Base-by-base conservation (phyloP, 345 rosid genomes). In the Punica granatum region DNA sequence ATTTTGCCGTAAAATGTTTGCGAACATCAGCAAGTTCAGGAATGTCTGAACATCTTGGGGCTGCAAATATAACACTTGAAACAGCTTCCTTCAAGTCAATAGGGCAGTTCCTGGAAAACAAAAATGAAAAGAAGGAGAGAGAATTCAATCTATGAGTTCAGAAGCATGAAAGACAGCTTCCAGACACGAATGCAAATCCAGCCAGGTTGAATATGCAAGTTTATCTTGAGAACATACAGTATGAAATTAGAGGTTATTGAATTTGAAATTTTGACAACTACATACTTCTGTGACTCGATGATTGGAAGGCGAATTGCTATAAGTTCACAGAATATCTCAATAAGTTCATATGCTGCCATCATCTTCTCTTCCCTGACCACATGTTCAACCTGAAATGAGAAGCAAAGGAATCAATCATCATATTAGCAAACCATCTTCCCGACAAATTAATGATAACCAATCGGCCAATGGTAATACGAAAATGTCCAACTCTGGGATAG, bases 61-160 rank as follows among this genome's bases (percentile, higher is more conserved):
- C 81, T 28, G 97, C 96, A 73, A 85, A 94, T 54, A 85, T 68
- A 46, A 86, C 81, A 73, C 96, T 88, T 8, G 92, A 42, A 39
- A 94, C 73, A 66, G 96, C 90, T 84, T 94, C 97, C 79, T 90
- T 94, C 84, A 94, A 78, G 83, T 94, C 99, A 69, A 72, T 82
- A 9, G 97, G 99, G 70, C 99, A 94, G 49, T 76, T 83, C 79
- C 99, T 94, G 84, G 54, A 60, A 73, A 14, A 26, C 28, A 15
- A n/a, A 34, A 62, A 39, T n/a, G 66, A 25, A 41, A 14, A 7
- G 21, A 26, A 3, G 37, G 28, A 14, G 10, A 8, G 23, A 63
- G 21, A 37, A 3, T 36, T 39, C 15, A 56, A 56, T 26, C 13
- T 32, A 21, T 34, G n/a, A 33, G 32, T 25, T 26, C 13, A 16